Percentiles rank a stretch among this genome's conserved stretches.
Conservation (phyloP, 129 eudicot species). For the Scalesia atractyloides region DNA sequence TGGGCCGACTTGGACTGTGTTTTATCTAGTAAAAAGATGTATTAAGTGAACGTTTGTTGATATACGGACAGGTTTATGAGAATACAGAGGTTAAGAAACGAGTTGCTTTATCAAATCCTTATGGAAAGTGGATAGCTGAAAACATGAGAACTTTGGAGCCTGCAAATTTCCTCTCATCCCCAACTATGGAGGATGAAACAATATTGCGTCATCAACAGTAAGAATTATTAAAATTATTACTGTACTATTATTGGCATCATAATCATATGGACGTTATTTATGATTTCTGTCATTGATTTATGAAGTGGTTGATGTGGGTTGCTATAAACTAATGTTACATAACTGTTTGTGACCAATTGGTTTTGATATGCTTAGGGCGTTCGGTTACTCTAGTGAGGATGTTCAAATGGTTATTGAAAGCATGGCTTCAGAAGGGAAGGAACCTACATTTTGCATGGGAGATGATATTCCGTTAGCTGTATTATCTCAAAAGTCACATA, state of each 20-base stretch:
- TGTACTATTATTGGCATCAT: not conserved
- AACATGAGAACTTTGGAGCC: slow-evolving; percentile 75
- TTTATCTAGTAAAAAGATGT: not conserved
- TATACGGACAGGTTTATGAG: slow-evolving; percentile 74
- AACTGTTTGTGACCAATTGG: slow-evolving; percentile 16
- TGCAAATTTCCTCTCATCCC: slow-evolving; percentile 68
- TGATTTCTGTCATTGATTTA: not conserved
- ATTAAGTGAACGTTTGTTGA: slow-evolving; percentile 16
- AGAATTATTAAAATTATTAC: slow-evolving; percentile 24
- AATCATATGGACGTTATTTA: not conserved
- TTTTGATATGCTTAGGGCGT: slow-evolving; percentile 62
- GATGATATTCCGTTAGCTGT: slow-evolving; percentile 95
- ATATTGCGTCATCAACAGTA: slow-evolving; percentile 90
- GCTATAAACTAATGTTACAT: not conserved
- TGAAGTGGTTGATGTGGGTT: slow-evolving; percentile 6
- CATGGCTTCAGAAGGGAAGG: slow-evolving; percentile 99
- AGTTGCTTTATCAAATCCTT: slow-evolving; percentile 78
- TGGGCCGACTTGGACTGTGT: not conserved
- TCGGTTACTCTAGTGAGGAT: slow-evolving; percentile 98
- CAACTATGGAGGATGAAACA: slow-evolving; percentile 79
- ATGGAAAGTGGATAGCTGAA: slow-evolving; percentile 89
- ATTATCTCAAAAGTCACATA: slow-evolving; percentile 79
- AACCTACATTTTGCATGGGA: slow-evolving; percentile 99
- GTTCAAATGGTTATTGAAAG: slow-evolving; percentile 97
- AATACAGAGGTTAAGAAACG: slow-evolving; percentile 96